These are phyloP conservation scores for Castanea crenata DNA, from an alignment of 306 rosid species.

Conservation along the genomic window DNA sequence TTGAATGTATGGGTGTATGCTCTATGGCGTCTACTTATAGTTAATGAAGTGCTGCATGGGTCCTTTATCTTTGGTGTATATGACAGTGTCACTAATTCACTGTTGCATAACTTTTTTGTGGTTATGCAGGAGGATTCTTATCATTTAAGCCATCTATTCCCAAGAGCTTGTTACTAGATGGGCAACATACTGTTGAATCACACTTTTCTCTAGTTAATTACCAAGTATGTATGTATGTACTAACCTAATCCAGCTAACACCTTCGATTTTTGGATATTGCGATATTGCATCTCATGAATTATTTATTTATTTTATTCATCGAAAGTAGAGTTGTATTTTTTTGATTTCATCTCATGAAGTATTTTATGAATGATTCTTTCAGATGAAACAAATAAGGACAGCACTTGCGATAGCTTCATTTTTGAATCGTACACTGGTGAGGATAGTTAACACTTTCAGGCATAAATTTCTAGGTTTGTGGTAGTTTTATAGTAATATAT, in stretches of 20 bases:
- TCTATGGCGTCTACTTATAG: background rate
- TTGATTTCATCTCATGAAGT: constrained; percentile 9
- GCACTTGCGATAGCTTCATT: constrained; percentile 91
- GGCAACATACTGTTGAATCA: constrained; percentile 63
- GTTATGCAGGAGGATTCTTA: constrained; percentile 80
- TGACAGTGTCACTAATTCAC: background rate
- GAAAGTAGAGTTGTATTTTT: too few species aligned
- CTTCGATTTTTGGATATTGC: constrained; percentile 25
- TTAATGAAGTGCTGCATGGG: constrained; percentile 7
- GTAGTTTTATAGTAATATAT: background rate
- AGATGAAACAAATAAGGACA: constrained; percentile 87
- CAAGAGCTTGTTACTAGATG: constrained; percentile 63
- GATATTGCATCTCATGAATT: constrained; percentile 17
- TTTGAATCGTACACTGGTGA: constrained; percentile 90
- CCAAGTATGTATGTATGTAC: constrained; percentile 75
- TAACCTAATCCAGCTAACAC: constrained; percentile 36
- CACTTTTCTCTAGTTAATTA: constrained; percentile 84
- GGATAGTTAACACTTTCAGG: constrained; percentile 27
- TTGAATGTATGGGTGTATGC: background rate
- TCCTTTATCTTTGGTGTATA: constrained; percentile 5
- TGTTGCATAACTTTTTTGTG: constrained; percentile 9
- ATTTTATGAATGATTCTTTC: constrained; percentile 31
- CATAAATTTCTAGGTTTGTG: constrained; percentile 4
- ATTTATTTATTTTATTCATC: too few species aligned
- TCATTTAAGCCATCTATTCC: constrained; percentile 88